A percentile compares a stretch with the other conserved stretches of the same genome.
Conservation (phyloP, 2,329 filamentous ascomycete species). For the Pyricularia grisea region DNA sequence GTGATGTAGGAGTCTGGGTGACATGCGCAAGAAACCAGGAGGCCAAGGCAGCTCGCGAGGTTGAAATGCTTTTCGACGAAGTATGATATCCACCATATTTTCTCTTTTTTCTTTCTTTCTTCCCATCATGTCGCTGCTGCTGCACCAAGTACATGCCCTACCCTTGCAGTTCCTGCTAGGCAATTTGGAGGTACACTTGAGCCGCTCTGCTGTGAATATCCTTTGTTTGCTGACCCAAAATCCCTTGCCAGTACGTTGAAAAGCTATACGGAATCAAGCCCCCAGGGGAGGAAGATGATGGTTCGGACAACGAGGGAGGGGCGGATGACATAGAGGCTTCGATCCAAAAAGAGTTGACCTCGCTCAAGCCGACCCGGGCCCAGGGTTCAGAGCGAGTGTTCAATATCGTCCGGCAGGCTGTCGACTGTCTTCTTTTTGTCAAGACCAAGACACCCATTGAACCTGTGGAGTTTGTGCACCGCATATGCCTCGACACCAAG, state of each 20-base stretch:
- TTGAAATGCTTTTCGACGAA: slow-evolving; percentile 56
- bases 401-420: slow-evolving; percentile 39
- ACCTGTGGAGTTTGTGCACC: slow-evolving; percentile 41
- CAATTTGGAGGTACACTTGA: background rate
- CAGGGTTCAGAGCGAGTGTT: slow-evolving; percentile 36
- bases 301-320: slow-evolving; percentile 31
- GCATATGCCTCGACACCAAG: slow-evolving; percentile 46
- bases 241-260: slow-evolving; percentile 44
- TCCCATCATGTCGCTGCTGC: background rate
- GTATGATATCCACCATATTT: slow-evolving; percentile 25
- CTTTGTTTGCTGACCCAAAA: background rate
- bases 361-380: slow-evolving; percentile 36
- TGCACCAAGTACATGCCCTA: background rate
- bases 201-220: background rate
- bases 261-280: slow-evolving; percentile 44
- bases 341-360: slow-evolving; percentile 62
- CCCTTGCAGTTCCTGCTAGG: background rate
- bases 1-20: slow-evolving; percentile 68
- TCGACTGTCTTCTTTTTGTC: slow-evolving; percentile 57
- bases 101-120: too few relatives aligned
- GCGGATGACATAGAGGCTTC: slow-evolving; percentile 61
- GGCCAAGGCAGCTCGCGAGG: slow-evolving; percentile 57
- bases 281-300: slow-evolving; percentile 21
- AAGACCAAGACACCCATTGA: slow-evolving; percentile 46
- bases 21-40: slow-evolving; percentile 68